A percentile compares a stretch with the other conserved stretches of the same genome.
Conservation (phyloP, 176 grass and related monocot species). For the Ensete glaucum region DNA sequence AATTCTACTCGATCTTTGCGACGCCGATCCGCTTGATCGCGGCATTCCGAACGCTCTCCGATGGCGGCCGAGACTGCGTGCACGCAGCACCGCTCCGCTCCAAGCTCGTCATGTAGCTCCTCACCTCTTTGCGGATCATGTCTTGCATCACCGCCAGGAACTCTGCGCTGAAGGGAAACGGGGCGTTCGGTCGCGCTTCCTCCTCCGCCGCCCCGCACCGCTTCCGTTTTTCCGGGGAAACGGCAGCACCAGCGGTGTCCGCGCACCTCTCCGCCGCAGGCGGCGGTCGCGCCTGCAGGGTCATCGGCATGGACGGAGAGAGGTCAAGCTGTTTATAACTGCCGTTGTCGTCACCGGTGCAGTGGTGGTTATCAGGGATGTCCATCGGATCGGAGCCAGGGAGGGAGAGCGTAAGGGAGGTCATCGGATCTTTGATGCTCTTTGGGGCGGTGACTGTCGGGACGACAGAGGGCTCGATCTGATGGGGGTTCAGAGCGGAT, state of each 20-base stretch:
- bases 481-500: not conserved
- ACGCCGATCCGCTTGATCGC: slow-evolving; percentile 2
- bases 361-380: no score
- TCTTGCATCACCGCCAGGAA: slow-evolving; percentile 1
- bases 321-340: not conserved
- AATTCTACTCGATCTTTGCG: slow-evolving; percentile 1
- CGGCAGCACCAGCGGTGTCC: not conserved
- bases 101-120: slow-evolving; percentile 7
- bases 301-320: not conserved
- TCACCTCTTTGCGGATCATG: slow-evolving; percentile 5
- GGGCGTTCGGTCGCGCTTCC: no score
- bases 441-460: not conserved
- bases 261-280: not conserved
- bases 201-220: not conserved
- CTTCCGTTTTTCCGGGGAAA: not conserved
- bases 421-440: not conserved
- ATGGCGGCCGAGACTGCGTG: not conserved
- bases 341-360: not conserved
- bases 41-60: not conserved
- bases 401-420: slow-evolving; percentile 5
- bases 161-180: not conserved
- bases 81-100: not conserved
- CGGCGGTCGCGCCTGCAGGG: not conserved
- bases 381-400: not conserved
- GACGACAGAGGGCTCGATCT: not conserved